phyloP scores from a whole-genome alignment of 1,139 yeast species.

The Tardiomyces blankii region DNA sequence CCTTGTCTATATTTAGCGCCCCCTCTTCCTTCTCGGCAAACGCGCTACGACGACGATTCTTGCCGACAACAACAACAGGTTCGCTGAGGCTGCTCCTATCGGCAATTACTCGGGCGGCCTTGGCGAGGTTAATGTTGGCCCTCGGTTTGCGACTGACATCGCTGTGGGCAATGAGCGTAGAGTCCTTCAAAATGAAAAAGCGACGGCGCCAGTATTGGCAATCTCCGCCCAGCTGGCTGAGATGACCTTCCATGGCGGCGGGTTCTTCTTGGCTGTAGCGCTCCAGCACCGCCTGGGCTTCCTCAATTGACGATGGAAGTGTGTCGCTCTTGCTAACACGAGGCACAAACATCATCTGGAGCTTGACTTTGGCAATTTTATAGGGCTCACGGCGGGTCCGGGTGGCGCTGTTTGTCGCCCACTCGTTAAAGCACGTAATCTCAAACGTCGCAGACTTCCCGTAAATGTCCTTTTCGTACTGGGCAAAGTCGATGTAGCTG shows the following conservation, averaged over 20 bases:
- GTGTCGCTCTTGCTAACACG: slow-evolving; percentile 35
- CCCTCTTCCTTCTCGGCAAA: slow-evolving; percentile 22
- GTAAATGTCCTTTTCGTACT: slow-evolving; percentile 43
- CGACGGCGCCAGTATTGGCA: slow-evolving; percentile 54
- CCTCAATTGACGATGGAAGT: slow-evolving; percentile 42
- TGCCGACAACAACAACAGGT: slow-evolving; percentile 16
- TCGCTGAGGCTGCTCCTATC: slow-evolving; percentile 15
- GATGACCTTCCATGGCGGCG: slow-evolving; percentile 38
- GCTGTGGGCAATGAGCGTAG: slow-evolving; percentile 54
- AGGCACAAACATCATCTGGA: slow-evolving; percentile 63
- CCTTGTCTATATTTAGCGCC: slow-evolving; percentile 17
- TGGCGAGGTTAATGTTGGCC: slow-evolving; percentile 58
- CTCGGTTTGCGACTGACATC: slow-evolving; percentile 51
- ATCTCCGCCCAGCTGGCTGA: slow-evolving; percentile 74
- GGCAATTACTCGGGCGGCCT: slow-evolving; percentile 37
- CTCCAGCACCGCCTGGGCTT: slow-evolving; percentile 32
- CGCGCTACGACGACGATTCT: slow-evolving; percentile 18
- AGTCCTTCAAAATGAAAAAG: slow-evolving; percentile 48
- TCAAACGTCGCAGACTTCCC: slow-evolving; percentile 43
- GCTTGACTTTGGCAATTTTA: slow-evolving; percentile 50
- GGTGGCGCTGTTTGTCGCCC: slow-evolving; percentile 28
- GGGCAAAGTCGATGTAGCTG: slow-evolving; percentile 53
- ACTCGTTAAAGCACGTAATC: slow-evolving; percentile 65
- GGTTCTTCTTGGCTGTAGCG: slow-evolving; percentile 11
- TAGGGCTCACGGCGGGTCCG: slow-evolving; percentile 45